A percentile compares a stretch with the other conserved stretches of the same genome.
These are phyloP conservation scores for Alternaria infectoria DNA, from an alignment of 2,329 filamentous ascomycete species.

Conservation along the genomic window DNA sequence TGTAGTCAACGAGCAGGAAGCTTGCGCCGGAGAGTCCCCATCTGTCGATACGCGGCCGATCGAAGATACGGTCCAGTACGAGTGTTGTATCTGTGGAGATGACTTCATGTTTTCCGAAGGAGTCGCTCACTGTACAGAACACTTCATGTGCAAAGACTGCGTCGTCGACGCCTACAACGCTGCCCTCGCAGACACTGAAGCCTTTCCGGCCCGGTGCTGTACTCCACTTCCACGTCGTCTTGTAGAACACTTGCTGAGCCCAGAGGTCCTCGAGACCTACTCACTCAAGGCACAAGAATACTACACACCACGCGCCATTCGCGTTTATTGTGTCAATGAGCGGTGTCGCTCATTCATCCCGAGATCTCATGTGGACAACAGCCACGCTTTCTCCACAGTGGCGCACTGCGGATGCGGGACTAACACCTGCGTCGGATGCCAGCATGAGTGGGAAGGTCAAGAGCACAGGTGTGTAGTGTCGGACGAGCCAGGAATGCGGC, in stretches of 20 bases:
- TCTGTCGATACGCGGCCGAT: neutral
- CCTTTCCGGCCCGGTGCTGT: conserved; percentile 6
- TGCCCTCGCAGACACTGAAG: neutral
- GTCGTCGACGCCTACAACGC: neutral
- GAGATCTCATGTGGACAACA: neutral
- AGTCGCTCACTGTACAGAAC: neutral
- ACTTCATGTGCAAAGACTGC: conserved; percentile 9
- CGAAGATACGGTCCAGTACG: neutral
- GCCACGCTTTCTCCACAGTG: neutral
- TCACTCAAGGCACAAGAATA: neutral
- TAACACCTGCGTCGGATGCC: conserved; percentile 9
- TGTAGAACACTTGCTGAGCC: conserved; percentile 1
- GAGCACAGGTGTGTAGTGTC: neutral
- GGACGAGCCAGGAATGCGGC: neutral
- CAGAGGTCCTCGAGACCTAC: neutral
- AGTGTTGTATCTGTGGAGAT: conserved; percentile 3
- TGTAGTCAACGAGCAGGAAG: neutral
- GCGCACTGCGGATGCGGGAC: conserved; percentile 1
- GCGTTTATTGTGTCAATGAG: conserved; percentile 2
- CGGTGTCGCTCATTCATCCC: conserved; percentile 1
- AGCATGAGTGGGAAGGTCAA: neutral
- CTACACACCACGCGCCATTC: neutral
- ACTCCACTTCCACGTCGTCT: neutral
- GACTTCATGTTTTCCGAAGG: neutral
- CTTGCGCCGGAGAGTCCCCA: neutral